Evolutionary conservation across 306 rosid species (phyloP).

Genomic region (Mucuna pruriens): DNA sequence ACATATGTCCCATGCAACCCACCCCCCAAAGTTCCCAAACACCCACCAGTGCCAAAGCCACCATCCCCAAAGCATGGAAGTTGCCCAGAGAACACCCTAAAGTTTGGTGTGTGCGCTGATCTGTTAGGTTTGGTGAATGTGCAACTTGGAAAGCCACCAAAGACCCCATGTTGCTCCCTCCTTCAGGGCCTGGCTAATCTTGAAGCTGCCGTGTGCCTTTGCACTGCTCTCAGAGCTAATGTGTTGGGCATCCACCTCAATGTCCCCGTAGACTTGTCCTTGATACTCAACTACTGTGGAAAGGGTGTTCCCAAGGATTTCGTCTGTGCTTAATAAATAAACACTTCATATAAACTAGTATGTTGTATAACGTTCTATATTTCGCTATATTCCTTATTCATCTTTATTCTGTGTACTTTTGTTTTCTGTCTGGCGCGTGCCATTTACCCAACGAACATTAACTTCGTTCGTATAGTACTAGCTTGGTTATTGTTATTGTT

Average conservation of each 20-base stretch:
- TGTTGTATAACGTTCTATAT: not conserved
- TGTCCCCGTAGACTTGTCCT: slow-evolving; percentile 60
- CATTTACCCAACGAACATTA: slow-evolving; percentile 22
- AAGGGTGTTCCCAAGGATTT: slow-evolving; percentile 61
- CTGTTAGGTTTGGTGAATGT: slow-evolving; percentile 66
- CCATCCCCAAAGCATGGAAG: slow-evolving; percentile 39
- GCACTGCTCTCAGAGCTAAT: slow-evolving; percentile 79
- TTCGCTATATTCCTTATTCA: slow-evolving; percentile 17
- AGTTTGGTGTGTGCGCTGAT: slow-evolving; percentile 78
- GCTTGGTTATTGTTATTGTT: not conserved
- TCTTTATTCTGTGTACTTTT: not conserved
- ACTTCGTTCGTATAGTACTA: too few relatives aligned
- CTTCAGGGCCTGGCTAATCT: slow-evolving; percentile 66
- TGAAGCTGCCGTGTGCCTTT: slow-evolving; percentile 89
- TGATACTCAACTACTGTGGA: slow-evolving; percentile 74
- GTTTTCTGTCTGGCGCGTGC: not conserved
- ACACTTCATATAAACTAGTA: not conserved
- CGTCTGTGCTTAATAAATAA: slow-evolving; percentile 56
- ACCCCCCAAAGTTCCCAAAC: slow-evolving; percentile 43
- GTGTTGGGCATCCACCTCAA: slow-evolving; percentile 69
- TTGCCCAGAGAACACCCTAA: slow-evolving; percentile 69
- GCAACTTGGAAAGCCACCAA: slow-evolving; percentile 69
- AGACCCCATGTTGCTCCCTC: slow-evolving; percentile 69
- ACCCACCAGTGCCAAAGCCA: slow-evolving; percentile 45
- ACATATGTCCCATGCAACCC: slow-evolving; percentile 70